Evolutionary conservation across 1,284 basidiomycete species (phyloP).

Genomic region (Melampsora abietis-canadensis): DNA sequence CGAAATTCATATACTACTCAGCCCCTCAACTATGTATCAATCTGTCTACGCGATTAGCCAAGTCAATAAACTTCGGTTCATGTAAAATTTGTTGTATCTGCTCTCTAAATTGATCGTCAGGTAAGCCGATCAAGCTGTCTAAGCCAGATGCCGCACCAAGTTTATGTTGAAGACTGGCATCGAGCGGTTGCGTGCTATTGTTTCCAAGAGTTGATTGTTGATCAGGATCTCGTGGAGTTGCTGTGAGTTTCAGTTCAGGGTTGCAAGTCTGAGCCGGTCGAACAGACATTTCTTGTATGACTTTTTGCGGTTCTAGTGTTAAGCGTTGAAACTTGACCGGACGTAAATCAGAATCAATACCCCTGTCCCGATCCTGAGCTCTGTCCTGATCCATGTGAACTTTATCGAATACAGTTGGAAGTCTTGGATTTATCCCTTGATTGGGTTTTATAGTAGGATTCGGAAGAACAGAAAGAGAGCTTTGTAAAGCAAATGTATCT

Average conservation of each 20-base stretch:
- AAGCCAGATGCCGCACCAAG: not conserved
- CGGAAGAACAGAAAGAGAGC: no score
- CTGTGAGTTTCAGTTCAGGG: no score
- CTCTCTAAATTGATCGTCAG: conserved; percentile 18
- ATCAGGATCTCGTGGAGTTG: not conserved
- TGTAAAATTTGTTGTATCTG: conserved; percentile 7
- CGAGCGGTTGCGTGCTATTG: not conserved
- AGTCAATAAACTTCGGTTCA: conserved; percentile 12
- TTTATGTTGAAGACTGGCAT: not conserved
- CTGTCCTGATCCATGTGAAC: no score
- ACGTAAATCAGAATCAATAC: no score
- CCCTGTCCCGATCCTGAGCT: no score
- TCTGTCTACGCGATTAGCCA: not conserved
- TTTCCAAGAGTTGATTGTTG: not conserved
- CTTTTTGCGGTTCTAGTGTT: no score
- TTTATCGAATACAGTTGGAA: no score
- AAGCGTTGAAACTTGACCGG: no score
- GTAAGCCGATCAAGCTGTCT: not conserved
- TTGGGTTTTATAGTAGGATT: no score
- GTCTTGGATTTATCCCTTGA: no score
- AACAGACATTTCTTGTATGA: not conserved
- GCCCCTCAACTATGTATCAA: not conserved
- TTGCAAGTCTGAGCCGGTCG: not conserved
- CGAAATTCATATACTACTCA: no score
- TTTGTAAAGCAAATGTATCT: no score